Evolutionary conservation across 2,329 filamentous ascomycete species (phyloP), one percentile per base, ranked within the genome.

Genomic region (Pseudocercospora macadamiae): DNA sequence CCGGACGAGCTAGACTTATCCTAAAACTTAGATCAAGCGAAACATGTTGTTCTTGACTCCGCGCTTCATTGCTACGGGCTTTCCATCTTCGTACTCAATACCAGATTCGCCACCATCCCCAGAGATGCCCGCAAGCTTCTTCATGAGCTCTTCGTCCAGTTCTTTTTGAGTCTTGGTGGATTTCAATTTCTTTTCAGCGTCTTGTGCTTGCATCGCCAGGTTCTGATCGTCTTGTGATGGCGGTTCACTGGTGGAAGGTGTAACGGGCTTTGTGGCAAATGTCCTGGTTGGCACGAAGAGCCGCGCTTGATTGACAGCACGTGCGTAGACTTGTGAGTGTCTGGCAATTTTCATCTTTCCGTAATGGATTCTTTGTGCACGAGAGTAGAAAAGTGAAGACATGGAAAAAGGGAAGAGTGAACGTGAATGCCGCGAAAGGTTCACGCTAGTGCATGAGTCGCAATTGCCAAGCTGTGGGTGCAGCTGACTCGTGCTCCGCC

Each of bases 21-120:
- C n/a, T n/a, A n/a, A n/a, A n/a, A 3, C 47, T 74, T 67, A 86
- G 18, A 90, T 90, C 60, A 88, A 83, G 14, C 88, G 79, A 71
- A 92, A 92, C 88, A 91, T 91, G 66, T 91, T 91, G 53, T 87
- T 84, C 71, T 82, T 86, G 9, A 93, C 89, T 32, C 86, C 82
- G 51, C 89, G 79, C 75, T 91, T 92, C 82, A 93, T 87, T 0
- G 86, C 80, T 4, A 85, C 85, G 0, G 89, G 85, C 71, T 87
- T 82, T 0, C 90, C 90, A 66, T 90, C 82, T 72, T 93, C 89
- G 60, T 89, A 88, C 72, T 92, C 89, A 3, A 93, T 77, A 0
- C 89, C 90, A 2, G 88, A 80, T 23, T 82, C 83, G 7, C 90
- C 89, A 3, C 89, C 89, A 39, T 87, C 89, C 0, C 89, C 89